These are phyloP conservation scores for Galerina marginata DNA, from an alignment of 768 basidiomycete species.

Conservation along the genomic window DNA sequence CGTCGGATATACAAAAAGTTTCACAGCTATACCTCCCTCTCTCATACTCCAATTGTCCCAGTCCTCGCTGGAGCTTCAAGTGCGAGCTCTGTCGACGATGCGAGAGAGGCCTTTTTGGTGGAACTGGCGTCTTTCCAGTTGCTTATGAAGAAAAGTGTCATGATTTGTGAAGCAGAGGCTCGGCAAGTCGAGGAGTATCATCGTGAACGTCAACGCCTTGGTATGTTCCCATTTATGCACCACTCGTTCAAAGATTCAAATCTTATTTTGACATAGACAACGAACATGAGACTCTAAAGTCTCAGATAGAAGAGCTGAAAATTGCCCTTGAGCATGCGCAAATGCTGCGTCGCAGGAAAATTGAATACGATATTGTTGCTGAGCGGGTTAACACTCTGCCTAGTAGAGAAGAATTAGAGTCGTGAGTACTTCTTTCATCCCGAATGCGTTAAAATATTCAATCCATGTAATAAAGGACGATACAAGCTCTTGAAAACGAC, in stretches of 20 bases:
- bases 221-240: slow-evolving; percentile 44
- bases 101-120: slow-evolving; percentile 77
- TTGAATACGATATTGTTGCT: slow-evolving; percentile 85
- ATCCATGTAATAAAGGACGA: slow-evolving; percentile 52
- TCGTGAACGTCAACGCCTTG: slow-evolving; percentile 71
- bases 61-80: slow-evolving; percentile 30
- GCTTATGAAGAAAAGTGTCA: slow-evolving; percentile 74
- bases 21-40: slow-evolving; percentile 69
- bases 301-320: slow-evolving; percentile 82
- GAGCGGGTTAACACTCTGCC: slow-evolving; percentile 84
- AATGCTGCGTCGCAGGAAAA: slow-evolving; percentile 73
- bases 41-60: slow-evolving; percentile 51
- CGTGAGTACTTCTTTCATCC: slow-evolving; percentile 51
- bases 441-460: neutral
- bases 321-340: slow-evolving; percentile 79
- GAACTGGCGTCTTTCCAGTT: slow-evolving; percentile 81
- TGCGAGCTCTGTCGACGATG: slow-evolving; percentile 59
- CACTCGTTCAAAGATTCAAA: slow-evolving; percentile 1
- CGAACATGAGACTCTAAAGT: slow-evolving; percentile 69
- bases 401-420: slow-evolving; percentile 75
- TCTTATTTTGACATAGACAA: slow-evolving; percentile 49
- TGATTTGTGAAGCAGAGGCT: slow-evolving; percentile 87
- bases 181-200: slow-evolving; percentile 88
- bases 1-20: slow-evolving; percentile 84
- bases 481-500: slow-evolving; percentile 74